Evolutionary conservation across 805 yeast species (phyloP).

Genomic region (Naumovozyma castellii): DNA sequence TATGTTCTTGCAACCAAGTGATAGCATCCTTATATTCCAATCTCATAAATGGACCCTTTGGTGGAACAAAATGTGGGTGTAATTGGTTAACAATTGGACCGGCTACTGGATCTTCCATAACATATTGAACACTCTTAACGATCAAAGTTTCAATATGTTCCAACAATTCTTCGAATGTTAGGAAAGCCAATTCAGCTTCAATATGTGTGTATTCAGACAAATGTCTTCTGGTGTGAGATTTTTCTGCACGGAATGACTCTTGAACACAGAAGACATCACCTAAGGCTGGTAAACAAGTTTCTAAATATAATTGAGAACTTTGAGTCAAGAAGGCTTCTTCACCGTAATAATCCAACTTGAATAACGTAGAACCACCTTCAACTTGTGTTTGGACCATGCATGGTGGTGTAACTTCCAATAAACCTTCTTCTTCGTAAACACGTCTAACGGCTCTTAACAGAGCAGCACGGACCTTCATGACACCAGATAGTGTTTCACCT

Average conservation of each 20-base stretch:
- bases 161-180: constrained; percentile 79
- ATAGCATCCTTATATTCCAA: constrained; percentile 85
- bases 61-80: constrained; percentile 85
- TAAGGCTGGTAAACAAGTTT: constrained; percentile 89
- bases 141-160: constrained; percentile 75
- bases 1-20: constrained; percentile 94
- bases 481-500: constrained; percentile 88
- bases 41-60: constrained; percentile 80
- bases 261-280: constrained; percentile 97
- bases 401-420: constrained; percentile 94
- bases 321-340: constrained; percentile 95
- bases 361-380: constrained; percentile 96
- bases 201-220: constrained; percentile 93
- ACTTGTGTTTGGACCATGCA: constrained; percentile 99
- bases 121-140: constrained; percentile 58
- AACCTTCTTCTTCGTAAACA: constrained; percentile 61
- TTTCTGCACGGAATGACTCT: constrained; percentile 98
- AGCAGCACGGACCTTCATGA: constrained; percentile 88
- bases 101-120: constrained; percentile 82
- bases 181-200: constrained; percentile 87
- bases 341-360: constrained; percentile 88
- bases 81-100: constrained; percentile 84
- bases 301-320: constrained; percentile 92
- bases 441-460: constrained; percentile 66
- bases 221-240: constrained; percentile 97